Percentiles rank a stretch among this genome's conserved stretches.
These are phyloP conservation scores for Colletotrichum truncatum DNA, from an alignment of 2,329 filamentous ascomycete genomes.

Conservation along the genomic window DNA sequence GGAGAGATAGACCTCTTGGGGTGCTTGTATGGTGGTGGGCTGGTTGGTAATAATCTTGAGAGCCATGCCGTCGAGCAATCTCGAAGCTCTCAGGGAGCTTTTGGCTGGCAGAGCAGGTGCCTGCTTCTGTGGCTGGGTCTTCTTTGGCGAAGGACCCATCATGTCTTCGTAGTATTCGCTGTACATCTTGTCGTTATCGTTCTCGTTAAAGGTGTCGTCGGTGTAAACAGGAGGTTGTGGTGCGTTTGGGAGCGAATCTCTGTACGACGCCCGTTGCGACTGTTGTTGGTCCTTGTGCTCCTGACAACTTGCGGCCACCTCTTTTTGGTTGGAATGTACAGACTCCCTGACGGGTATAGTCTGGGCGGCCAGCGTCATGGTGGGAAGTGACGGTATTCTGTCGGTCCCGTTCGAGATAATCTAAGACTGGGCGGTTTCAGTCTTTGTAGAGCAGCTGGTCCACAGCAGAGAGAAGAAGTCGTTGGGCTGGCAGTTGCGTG, in stretches of 20 bases:
- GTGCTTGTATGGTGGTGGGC: constrained; percentile 46
- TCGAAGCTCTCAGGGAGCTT: constrained; percentile 59
- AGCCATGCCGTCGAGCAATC: constrained; percentile 47
- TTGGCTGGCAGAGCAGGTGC: constrained; percentile 59
- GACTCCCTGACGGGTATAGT: constrained; percentile 31
- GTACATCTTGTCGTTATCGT: constrained; percentile 31
- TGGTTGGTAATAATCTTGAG: constrained; percentile 43
- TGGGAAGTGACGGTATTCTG: constrained; percentile 19
- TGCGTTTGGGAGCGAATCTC: constrained; percentile 30
- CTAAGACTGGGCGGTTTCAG: constrained; percentile 28
- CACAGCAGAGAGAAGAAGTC: constrained; percentile 16
- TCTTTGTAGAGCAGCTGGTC: constrained; percentile 17
- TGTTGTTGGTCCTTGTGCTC: constrained; percentile 15
- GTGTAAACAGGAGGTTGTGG: constrained; percentile 24
- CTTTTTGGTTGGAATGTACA: constrained; percentile 19
- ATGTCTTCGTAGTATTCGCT: constrained; percentile 33
- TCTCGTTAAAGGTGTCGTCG: constrained; percentile 32
- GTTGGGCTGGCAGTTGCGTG: constrained; percentile 4
- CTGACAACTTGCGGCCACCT: background rate
- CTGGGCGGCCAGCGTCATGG: constrained; percentile 32
- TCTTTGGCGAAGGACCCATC: constrained; percentile 28
- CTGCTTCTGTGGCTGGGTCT: constrained; percentile 31
- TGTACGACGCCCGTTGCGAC: constrained; percentile 29
- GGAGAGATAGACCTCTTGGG: constrained; percentile 70
- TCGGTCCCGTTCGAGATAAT: constrained; percentile 24